Evolutionary conservation across 1,284 basidiomycete genomes (phyloP).

Genomic region (Ganoderma multipileum): DNA sequence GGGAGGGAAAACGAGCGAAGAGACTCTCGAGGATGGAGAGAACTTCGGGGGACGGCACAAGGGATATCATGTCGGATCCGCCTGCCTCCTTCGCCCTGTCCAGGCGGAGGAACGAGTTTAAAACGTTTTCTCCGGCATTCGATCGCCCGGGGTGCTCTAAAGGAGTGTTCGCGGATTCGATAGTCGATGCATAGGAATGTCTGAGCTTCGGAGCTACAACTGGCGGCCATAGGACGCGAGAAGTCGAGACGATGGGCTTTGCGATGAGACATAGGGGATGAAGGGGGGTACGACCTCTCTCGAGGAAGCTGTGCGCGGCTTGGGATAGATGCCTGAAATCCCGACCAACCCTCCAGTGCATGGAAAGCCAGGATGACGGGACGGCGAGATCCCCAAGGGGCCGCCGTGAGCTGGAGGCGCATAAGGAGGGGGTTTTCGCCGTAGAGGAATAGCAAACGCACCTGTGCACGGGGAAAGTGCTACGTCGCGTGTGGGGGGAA

Average conservation of each 20-base stretch:
- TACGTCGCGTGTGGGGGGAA: slow-evolving; percentile 24
- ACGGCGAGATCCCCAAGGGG: slow-evolving; percentile 43
- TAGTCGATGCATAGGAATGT: slow-evolving; percentile 19
- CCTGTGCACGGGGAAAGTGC: slow-evolving; percentile 30
- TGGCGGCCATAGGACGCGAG: slow-evolving; percentile 26
- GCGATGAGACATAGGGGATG: slow-evolving; percentile 25
- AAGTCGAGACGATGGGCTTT: slow-evolving; percentile 31
- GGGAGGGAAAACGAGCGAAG: slow-evolving; percentile 14
- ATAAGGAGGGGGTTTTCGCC: slow-evolving; percentile 3
- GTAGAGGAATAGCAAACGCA: slow-evolving; percentile 4
- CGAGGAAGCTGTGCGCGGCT: slow-evolving; percentile 37
- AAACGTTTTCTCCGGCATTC: background rate
- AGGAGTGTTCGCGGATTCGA: background rate
- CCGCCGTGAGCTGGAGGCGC: slow-evolving; percentile 32
- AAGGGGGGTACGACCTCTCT: slow-evolving; percentile 21
- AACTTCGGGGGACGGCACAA: slow-evolving; percentile 20
- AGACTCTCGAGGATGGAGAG: slow-evolving; percentile 20
- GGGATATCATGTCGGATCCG: background rate
- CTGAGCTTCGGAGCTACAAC: slow-evolving; percentile 29
- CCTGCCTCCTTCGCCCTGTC: slow-evolving; percentile 12
- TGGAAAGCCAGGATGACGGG: slow-evolving; percentile 63
- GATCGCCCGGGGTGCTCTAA: background rate
- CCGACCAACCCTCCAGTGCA: slow-evolving; percentile 68
- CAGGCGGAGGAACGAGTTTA: slow-evolving; percentile 12
- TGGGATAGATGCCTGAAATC: slow-evolving; percentile 60